Evolutionary conservation across 2,329 filamentous ascomycete species (phyloP).

Genomic region (Aureobasidium sp.): DNA sequence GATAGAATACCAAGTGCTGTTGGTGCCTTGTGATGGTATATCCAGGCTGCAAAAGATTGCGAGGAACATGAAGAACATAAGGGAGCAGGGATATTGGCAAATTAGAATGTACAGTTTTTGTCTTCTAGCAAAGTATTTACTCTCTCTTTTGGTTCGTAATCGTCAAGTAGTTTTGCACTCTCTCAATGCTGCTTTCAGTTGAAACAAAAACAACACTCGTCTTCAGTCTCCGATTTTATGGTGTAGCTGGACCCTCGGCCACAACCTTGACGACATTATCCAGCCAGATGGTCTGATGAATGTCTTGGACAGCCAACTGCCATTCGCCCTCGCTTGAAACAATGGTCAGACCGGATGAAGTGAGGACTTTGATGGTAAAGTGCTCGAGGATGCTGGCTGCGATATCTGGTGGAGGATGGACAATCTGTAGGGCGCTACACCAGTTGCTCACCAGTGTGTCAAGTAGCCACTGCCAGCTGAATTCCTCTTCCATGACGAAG

Average conservation of each 20-base stretch:
- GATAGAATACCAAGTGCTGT: neutral
- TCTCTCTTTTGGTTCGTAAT: neutral
- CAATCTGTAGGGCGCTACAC: constrained; percentile 3
- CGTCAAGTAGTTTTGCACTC: neutral
- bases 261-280: constrained; percentile 9
- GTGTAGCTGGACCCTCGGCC: neutral
- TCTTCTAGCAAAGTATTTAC: neutral
- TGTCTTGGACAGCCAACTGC: constrained; percentile 6
- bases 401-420: constrained; percentile 2
- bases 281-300: constrained; percentile 10
- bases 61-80: neutral
- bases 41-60: too few species aligned
- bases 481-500: neutral
- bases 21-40: neutral
- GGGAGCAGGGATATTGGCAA: neutral
- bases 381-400: neutral
- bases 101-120: neutral
- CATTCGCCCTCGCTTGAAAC: constrained; percentile 9
- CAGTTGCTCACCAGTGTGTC: constrained; percentile 7
- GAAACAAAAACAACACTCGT: neutral
- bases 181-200: too few species aligned
- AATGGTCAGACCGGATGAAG: constrained; percentile 7
- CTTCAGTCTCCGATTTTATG: neutral
- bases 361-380: constrained; percentile 11
- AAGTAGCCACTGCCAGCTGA: constrained; percentile 2